Percentiles rank a stretch among this genome's conserved stretches.
Evolutionary conservation across 2,329 filamentous ascomycete species (phyloP).

Genomic region (Talaromyces sp.): DNA sequence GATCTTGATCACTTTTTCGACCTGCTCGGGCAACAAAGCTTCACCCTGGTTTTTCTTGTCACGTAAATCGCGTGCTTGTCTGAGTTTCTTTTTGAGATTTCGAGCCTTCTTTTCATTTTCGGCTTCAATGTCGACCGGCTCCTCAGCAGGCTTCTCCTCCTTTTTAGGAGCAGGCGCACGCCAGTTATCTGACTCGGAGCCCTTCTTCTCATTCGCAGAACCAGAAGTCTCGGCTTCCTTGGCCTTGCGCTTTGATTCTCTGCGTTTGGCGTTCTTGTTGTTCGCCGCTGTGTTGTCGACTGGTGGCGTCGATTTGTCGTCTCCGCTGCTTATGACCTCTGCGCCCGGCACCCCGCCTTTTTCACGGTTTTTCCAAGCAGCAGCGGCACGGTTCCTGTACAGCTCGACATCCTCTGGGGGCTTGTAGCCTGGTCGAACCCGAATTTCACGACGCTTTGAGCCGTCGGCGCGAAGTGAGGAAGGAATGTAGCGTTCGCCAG

Average conservation of each 20-base stretch:
- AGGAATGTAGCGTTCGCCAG: constrained; percentile 86
- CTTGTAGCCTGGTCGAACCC: constrained; percentile 87
- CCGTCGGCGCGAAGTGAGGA: constrained; percentile 85
- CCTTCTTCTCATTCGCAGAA: constrained; percentile 24
- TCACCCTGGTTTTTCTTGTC: constrained; percentile 89
- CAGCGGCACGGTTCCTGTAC: constrained; percentile 90
- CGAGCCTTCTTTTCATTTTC: constrained; percentile 92
- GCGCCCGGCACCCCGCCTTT: constrained; percentile 76
- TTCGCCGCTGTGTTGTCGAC: constrained; percentile 55
- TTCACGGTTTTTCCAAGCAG: constrained; percentile 77
- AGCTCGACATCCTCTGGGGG: constrained; percentile 94
- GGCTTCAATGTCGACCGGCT: constrained; percentile 65
- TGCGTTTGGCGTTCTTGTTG: constrained; percentile 85
- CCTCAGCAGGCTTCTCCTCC: constrained; percentile 28
- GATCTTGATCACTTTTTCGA: constrained; percentile 97
- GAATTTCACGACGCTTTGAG: constrained; percentile 89
- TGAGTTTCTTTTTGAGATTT: constrained; percentile 90
- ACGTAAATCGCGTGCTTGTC: constrained; percentile 87
- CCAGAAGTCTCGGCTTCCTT: constrained; percentile 59
- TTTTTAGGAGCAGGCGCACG: constrained; percentile 32
- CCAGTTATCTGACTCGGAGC: constrained; percentile 36
- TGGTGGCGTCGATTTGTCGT: constrained; percentile 52
- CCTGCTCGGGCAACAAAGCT: constrained; percentile 84
- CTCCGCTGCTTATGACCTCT: constrained; percentile 56
- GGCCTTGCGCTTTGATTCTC: constrained; percentile 67